Evolutionary conservation across 768 basidiomycete genomes (phyloP).

Genomic region (Asterophora lycoperdoides): DNA sequence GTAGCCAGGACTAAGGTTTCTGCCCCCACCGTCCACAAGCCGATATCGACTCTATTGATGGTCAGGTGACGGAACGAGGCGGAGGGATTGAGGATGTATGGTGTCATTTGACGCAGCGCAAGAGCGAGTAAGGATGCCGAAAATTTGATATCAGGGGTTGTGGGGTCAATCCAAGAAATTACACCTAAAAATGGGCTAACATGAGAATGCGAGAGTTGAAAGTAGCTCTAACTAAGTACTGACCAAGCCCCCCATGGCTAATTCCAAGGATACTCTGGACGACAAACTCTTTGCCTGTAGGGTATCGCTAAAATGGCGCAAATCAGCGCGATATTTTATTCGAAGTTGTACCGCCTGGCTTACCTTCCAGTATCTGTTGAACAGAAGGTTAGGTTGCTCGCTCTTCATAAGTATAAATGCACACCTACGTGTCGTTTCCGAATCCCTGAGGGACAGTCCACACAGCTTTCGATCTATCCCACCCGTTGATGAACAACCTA

Average conservation of each 20-base stretch:
- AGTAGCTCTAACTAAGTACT: constrained; percentile 8
- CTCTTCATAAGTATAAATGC: background rate
- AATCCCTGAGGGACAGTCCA: constrained; percentile 85
- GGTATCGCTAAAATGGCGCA: constrained; percentile 33
- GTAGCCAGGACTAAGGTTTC: constrained; percentile 46
- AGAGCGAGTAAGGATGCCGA: constrained; percentile 46
- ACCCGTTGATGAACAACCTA: constrained; percentile 57
- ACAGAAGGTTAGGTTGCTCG: background rate
- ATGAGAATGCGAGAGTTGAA: background rate
- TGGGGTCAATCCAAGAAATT: constrained; percentile 54
- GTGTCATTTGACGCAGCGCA: constrained; percentile 40
- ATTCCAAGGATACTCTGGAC: constrained; percentile 62
- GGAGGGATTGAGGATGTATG: constrained; percentile 41
- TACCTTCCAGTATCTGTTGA: constrained; percentile 48
- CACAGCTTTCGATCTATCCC: constrained; percentile 63
- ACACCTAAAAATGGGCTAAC: constrained; percentile 28
- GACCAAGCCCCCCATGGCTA: constrained; percentile 64
- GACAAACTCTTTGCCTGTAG: constrained; percentile 68
- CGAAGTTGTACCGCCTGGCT: background rate
- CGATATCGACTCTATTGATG: constrained; percentile 41
- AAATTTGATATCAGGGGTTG: constrained; percentile 46
- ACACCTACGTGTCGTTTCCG: constrained; percentile 50
- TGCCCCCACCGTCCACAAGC: constrained; percentile 41
- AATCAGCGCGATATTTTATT: background rate
- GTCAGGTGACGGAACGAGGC: constrained; percentile 39